Evolutionary conservation across 768 basidiomycete species (phyloP).

Genomic region (Mycena capillaripes): DNA sequence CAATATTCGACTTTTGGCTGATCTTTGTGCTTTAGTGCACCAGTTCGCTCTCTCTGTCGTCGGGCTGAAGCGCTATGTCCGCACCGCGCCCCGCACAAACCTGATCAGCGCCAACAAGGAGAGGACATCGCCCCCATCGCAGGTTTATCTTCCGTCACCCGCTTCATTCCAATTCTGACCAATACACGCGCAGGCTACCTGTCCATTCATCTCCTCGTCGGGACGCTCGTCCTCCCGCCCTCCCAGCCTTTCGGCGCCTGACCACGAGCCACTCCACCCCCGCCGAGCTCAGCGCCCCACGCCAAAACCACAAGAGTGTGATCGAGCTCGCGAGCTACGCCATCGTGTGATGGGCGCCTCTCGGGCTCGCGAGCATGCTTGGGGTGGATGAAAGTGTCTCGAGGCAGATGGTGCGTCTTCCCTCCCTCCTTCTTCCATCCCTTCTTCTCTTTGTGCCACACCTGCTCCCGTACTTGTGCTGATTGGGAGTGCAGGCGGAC

Average conservation of each 20-base stretch:
- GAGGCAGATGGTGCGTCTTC: conserved; percentile 57
- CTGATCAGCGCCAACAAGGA: conserved; percentile 91
- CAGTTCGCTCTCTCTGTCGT: conserved; percentile 72
- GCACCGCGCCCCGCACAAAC: conserved; percentile 72
- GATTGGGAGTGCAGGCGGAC: conserved; percentile 72
- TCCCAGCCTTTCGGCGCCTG: conserved; percentile 77
- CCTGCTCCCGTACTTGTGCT: too few species aligned
- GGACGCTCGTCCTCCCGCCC: conserved; percentile 85
- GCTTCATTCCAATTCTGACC: too few species aligned
- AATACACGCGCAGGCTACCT: conserved; percentile 76
- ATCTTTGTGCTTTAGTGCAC: conserved; percentile 68
- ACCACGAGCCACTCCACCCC: conserved; percentile 37
- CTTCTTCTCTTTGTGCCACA: too few species aligned
- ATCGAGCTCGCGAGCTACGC: conserved; percentile 85
- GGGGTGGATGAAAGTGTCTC: conserved; percentile 63
- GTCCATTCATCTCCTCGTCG: conserved; percentile 87
- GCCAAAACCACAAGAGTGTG: conserved; percentile 81
- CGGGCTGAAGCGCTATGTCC: conserved; percentile 73
- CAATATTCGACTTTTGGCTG: not conserved
- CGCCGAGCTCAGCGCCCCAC: conserved; percentile 48
- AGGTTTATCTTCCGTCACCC: conserved; percentile 26
- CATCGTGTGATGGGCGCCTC: conserved; percentile 82
- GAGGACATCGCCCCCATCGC: conserved; percentile 88
- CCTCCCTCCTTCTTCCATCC: not conserved
- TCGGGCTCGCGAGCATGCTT: conserved; percentile 56